Conservation (phyloP, 2,329 filamentous ascomycete species). For the Botrytis hyacinthi region DNA sequence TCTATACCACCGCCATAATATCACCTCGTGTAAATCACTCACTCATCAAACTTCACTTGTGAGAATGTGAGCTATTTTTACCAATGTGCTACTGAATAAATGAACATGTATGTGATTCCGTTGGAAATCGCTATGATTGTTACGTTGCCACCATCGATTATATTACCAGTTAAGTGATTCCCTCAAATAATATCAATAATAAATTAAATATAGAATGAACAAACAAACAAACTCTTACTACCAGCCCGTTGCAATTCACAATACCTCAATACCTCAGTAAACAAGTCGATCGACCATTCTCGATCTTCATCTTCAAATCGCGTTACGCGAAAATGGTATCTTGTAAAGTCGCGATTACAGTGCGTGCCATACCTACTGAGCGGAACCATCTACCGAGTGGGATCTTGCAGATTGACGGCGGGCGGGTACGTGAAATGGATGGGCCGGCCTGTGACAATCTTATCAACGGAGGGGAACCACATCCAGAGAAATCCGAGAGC, state of each 20-base stretch:
- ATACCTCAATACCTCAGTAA: not conserved
- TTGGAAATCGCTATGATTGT: not conserved
- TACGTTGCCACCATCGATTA: not conserved
- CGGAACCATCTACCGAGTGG: not conserved
- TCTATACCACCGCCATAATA: fast-evolving
- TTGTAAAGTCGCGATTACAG: not conserved
- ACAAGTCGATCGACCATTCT: not conserved
- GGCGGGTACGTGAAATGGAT: not conserved
- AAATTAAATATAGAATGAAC: not conserved
- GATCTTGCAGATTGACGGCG: not conserved
- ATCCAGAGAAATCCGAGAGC: not conserved
- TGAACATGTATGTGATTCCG: not conserved
- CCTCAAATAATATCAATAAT: not conserved
- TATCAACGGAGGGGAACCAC: not conserved
- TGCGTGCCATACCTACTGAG: not conserved
- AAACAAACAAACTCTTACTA: not conserved
- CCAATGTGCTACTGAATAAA: not conserved
- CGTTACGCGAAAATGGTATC: not conserved
- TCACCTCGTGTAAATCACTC: not conserved
- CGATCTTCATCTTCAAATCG: not conserved
- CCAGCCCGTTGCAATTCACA: no score
- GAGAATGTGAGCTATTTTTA: not conserved
- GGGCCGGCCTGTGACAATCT: not conserved
- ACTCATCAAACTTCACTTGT: not conserved
- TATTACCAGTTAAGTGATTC: not conserved